phyloP scores from a whole-genome alignment of 257 asterid genomes.

The Solanum lycopersicoides region DNA sequence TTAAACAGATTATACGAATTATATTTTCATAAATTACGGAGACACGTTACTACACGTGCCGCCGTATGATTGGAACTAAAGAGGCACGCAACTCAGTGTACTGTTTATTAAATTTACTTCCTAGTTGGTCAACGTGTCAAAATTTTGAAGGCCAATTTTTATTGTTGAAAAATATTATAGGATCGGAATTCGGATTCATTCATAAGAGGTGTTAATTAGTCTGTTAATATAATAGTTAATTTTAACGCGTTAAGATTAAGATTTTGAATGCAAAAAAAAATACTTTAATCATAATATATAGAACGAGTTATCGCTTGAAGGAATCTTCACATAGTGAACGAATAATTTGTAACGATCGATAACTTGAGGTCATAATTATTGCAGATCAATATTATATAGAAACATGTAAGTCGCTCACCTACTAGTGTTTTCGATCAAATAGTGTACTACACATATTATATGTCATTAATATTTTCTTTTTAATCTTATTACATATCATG shows the following conservation, averaged over 20 bases:
- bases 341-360: background rate
- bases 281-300: background rate
- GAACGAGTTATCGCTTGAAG: background rate
- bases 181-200: background rate
- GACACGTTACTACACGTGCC: too few relatives aligned
- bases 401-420: background rate
- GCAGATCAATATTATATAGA: fast-evolving
- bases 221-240: background rate
- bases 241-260: background rate
- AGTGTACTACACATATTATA: background rate
- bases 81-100: background rate
- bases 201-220: background rate
- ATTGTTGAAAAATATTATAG: background rate
- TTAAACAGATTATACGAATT: too few relatives aligned
- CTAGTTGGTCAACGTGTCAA: background rate
- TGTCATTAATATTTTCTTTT: too few relatives aligned
- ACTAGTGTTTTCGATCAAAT: background rate
- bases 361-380: background rate
- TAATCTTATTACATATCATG: background rate
- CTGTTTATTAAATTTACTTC: background rate
- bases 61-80: background rate
- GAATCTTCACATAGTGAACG: fast-evolving
- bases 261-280: background rate
- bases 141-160: background rate
- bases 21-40: too few relatives aligned